These are phyloP conservation scores for Collariella sp. DNA, from an alignment of 495 filamentous ascomycete species.

Conservation along the genomic window DNA sequence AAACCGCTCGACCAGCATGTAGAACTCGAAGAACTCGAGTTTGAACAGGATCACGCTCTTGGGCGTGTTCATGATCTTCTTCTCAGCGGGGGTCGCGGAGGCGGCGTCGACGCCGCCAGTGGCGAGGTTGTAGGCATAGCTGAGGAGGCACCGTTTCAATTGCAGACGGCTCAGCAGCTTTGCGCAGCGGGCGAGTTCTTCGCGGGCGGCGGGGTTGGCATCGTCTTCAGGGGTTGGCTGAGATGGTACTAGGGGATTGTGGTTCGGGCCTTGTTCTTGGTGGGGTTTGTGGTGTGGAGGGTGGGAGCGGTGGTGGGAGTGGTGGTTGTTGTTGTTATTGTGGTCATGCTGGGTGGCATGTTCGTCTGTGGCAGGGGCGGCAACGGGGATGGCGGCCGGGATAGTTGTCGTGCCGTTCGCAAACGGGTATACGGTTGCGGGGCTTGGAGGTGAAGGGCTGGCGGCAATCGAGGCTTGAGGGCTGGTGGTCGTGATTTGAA, in stretches of 20 bases:
- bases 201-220: constrained; percentile 28
- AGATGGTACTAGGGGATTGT: background rate
- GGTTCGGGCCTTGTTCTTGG: background rate
- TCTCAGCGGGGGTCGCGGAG: constrained; percentile 23
- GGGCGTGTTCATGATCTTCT: constrained; percentile 55
- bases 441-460: background rate
- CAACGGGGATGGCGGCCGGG: background rate
- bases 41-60: no score
- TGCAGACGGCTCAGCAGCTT: constrained; percentile 49
- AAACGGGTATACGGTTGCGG: background rate
- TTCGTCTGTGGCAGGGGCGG: background rate
- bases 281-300: background rate
- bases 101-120: constrained; percentile 24
- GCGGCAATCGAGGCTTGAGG: background rate
- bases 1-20: constrained; percentile 56
- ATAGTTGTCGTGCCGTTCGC: background rate
- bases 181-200: constrained; percentile 45
- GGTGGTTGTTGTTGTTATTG: background rate
- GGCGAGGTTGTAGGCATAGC: constrained; percentile 43
- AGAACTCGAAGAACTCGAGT: constrained; percentile 63
- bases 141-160: constrained; percentile 54
- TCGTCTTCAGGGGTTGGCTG: background rate
- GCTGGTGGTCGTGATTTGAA: constrained; percentile 2
- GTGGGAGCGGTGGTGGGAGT: background rate
- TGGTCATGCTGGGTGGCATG: background rate